phyloP scores from a whole-genome alignment of 2,329 filamentous ascomycete species.

The Aspergillus sp. region DNA sequence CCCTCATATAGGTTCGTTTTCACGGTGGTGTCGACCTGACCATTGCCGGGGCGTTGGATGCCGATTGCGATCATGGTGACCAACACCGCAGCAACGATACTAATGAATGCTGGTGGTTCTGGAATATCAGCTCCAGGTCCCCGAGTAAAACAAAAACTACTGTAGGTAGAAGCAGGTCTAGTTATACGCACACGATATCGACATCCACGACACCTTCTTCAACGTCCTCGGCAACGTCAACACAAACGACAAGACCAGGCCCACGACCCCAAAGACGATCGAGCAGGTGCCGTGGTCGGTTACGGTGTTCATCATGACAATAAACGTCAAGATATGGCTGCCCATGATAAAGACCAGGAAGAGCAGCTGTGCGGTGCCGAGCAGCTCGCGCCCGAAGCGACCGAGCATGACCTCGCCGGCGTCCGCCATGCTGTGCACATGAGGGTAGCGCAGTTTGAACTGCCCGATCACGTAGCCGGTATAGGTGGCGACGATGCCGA shows the following conservation, averaged over 20 bases:
- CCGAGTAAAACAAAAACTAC: background rate
- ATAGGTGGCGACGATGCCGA: slow-evolving; percentile 56
- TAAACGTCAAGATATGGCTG: slow-evolving; percentile 66
- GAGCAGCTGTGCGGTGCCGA: slow-evolving; percentile 60
- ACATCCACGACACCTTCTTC: slow-evolving; percentile 59
- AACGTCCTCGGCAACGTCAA: slow-evolving; percentile 61
- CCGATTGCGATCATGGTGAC: slow-evolving; percentile 65
- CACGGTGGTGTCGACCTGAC: slow-evolving; percentile 28
- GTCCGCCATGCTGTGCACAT: slow-evolving; percentile 65
- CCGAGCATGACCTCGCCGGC: slow-evolving; percentile 62
- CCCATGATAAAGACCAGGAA: slow-evolving; percentile 66
- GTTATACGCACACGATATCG: slow-evolving; percentile 45
- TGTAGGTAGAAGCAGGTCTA: too few species aligned
- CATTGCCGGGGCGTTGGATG: slow-evolving; percentile 41
- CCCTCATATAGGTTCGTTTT: slow-evolving; percentile 49
- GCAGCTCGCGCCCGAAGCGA: slow-evolving; percentile 58
- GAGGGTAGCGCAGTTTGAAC: slow-evolving; percentile 55
- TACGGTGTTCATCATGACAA: slow-evolving; percentile 63
- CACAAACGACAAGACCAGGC: slow-evolving; percentile 55
- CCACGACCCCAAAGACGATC: slow-evolving; percentile 59
- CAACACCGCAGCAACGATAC: slow-evolving; percentile 60
- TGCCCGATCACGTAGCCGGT: slow-evolving; percentile 59
- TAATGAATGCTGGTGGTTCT: slow-evolving; percentile 50
- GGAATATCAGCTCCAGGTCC: background rate
- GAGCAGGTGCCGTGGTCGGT: slow-evolving; percentile 60